phyloP scores from a whole-genome alignment of 2,329 filamentous ascomycete species.

The Aspergillus luchuensis region DNA sequence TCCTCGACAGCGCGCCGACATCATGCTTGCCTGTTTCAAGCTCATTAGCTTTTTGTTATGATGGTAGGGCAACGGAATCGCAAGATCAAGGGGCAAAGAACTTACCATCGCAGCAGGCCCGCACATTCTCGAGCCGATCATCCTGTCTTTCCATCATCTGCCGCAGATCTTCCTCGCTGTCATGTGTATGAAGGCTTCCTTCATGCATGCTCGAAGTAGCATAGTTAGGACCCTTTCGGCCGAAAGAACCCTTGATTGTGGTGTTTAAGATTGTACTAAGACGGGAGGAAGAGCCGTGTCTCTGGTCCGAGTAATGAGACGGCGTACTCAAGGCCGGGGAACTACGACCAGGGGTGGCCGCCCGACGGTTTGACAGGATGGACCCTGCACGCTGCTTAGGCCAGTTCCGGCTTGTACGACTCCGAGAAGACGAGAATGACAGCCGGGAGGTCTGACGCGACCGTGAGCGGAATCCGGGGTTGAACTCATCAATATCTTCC shows the following conservation, averaged over 20 bases:
- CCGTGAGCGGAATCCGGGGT: conserved; percentile 63
- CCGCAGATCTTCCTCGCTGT: conserved; percentile 81
- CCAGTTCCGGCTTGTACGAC: conserved; percentile 67
- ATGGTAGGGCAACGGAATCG: neutral
- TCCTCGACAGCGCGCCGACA: conserved; percentile 53
- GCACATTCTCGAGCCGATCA: conserved; percentile 87
- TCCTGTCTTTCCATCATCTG: conserved; percentile 71
- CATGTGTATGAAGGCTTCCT: conserved; percentile 53
- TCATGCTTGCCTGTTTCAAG: conserved; percentile 68
- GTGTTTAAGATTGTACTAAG: conserved; percentile 52
- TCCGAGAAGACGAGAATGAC: conserved; percentile 80
- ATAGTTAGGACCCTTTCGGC: conserved; percentile 46
- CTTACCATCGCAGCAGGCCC: conserved; percentile 96
- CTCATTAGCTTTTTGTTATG: neutral
- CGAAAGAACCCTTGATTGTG: conserved; percentile 54
- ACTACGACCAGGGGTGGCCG: conserved; percentile 39
- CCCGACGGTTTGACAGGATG: conserved; percentile 41
- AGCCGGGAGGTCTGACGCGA: conserved; percentile 57
- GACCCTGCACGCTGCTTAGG: conserved; percentile 55
- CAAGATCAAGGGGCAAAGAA: conserved; percentile 17
- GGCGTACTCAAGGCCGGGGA: conserved; percentile 40
- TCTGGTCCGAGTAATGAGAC: conserved; percentile 37
- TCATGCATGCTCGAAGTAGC: conserved; percentile 41
- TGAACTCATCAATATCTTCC: conserved; percentile 76
- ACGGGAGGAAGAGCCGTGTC: conserved; percentile 50